Evolutionary conservation across 1,284 basidiomycete genomes (phyloP).

Genomic region (Fomitopsis betulina): DNA sequence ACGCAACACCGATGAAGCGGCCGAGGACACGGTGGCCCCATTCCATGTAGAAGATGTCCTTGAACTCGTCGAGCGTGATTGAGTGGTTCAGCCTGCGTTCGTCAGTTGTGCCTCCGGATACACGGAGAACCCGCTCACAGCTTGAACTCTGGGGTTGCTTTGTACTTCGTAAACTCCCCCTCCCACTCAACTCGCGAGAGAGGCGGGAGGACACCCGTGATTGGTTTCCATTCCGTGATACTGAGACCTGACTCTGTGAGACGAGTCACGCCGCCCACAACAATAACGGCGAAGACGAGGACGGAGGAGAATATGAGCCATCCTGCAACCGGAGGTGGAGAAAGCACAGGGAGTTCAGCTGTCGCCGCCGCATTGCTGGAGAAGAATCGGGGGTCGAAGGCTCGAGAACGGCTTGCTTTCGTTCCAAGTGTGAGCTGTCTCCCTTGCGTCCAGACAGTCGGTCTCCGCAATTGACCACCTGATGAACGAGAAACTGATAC

Average conservation of each 20-base stretch:
- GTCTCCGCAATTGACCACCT: slow-evolving; percentile 1
- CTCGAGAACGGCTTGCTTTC: slow-evolving; percentile 7
- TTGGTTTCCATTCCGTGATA: slow-evolving; percentile 97
- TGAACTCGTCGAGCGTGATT: slow-evolving; percentile 89
- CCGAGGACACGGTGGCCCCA: slow-evolving; percentile 96
- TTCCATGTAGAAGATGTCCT: slow-evolving; percentile 98
- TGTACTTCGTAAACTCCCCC: slow-evolving; percentile 93
- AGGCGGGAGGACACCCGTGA: slow-evolving; percentile 88
- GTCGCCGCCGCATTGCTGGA: slow-evolving; percentile 32
- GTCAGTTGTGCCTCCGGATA: not conserved
- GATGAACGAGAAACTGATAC: not conserved
- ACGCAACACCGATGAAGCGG: slow-evolving; percentile 81
- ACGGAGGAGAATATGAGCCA: slow-evolving; percentile 85
- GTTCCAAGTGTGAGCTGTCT: slow-evolving; percentile 14
- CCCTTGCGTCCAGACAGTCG: slow-evolving; percentile 7
- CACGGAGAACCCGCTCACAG: slow-evolving; percentile 53
- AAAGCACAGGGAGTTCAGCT: slow-evolving; percentile 50
- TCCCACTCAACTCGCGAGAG: slow-evolving; percentile 78
- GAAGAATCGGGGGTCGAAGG: slow-evolving; percentile 37
- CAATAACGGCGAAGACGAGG: slow-evolving; percentile 88
- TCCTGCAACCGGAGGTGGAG: slow-evolving; percentile 70
- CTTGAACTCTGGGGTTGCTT: slow-evolving; percentile 92
- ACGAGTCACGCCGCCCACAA: slow-evolving; percentile 95
- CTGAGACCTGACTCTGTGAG: slow-evolving; percentile 97
- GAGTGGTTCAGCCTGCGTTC: slow-evolving; percentile 78